Conservation (phyloP, 768 basidiomycete species). For the Dacryopinax spathularia region DNA sequence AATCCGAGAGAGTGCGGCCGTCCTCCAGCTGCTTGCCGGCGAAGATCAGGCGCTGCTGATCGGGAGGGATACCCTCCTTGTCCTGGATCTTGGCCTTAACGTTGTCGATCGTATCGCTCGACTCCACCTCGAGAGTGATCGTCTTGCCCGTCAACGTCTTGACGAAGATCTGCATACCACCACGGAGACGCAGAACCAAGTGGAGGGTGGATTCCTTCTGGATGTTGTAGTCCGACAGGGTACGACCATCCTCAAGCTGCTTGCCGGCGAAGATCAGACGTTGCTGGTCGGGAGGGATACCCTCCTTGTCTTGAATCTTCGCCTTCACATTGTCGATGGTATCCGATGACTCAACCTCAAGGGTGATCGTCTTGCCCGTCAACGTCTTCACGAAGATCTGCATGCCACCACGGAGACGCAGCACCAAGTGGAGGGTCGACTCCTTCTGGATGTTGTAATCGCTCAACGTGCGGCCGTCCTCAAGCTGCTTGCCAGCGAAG, state of each 20-base stretch:
- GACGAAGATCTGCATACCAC: conserved; percentile 39
- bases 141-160: conserved; percentile 86
- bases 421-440: conserved; percentile 64
- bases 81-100: conserved; percentile 77
- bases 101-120: conserved; percentile 61
- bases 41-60: conserved; percentile 91
- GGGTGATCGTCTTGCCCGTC: conserved; percentile 82
- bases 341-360: conserved; percentile 86
- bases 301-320: conserved; percentile 40
- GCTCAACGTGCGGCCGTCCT: conserved; percentile 78
- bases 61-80: conserved; percentile 74
- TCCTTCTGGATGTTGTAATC: conserved; percentile 90
- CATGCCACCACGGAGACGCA: conserved; percentile 81
- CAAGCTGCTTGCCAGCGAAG: conserved; percentile 85
- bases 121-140: conserved; percentile 76
- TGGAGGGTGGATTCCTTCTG: conserved; percentile 50
- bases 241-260: conserved; percentile 38
- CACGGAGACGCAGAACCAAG: conserved; percentile 46
- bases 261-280: conserved; percentile 36
- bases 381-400: conserved; percentile 81
- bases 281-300: conserved; percentile 36
- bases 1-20: conserved; percentile 76
- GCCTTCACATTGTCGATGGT: conserved; percentile 76
- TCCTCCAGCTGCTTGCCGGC: conserved; percentile 94
- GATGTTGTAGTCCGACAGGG: conserved; percentile 39